Evolutionary conservation across 371 early-diverging fungal genomes (phyloP).

Genomic region (Syncephalastrum monosporum): DNA sequence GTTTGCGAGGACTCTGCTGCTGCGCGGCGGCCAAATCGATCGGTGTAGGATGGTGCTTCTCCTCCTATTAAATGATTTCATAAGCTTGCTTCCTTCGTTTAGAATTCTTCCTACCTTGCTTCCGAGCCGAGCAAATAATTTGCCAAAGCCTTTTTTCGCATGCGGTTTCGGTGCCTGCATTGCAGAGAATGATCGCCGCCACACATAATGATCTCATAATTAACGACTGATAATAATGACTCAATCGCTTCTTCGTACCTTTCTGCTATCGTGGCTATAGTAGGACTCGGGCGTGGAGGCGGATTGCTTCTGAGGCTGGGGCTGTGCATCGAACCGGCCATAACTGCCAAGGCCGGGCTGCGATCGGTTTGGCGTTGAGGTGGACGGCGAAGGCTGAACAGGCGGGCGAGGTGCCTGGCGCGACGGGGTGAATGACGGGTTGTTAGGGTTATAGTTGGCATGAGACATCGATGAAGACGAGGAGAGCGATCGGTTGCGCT

Average conservation of each 20-base stretch:
- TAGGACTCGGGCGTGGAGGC: conserved; percentile 1
- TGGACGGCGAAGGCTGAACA: conserved; percentile 4
- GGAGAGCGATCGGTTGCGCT: conserved; percentile 2
- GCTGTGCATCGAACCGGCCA: neutral
- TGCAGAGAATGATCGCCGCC: neutral
- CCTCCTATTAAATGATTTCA: neutral
- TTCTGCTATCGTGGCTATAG: neutral
- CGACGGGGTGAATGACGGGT: neutral
- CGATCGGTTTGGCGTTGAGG: neutral
- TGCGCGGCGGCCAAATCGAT: conserved; percentile 1
- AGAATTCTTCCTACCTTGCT: conserved; percentile 10
- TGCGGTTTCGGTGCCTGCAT: neutral
- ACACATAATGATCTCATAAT: neutral
- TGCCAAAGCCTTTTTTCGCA: conserved; percentile 13
- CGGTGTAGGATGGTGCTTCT: neutral
- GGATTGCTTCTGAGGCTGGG: neutral
- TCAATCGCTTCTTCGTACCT: neutral
- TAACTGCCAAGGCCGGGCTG: neutral
- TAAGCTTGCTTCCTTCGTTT: neutral
- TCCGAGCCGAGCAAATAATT: conserved; percentile 14
- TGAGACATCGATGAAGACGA: conserved; percentile 2
- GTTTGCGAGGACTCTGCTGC: neutral
- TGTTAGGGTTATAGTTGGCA: neutral
- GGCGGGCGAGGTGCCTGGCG: neutral
- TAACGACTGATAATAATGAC: neutral